These are phyloP conservation scores for Xylariaceae sp. DNA, from an alignment of 2,329 filamentous ascomycete species.

Conservation along the genomic window DNA sequence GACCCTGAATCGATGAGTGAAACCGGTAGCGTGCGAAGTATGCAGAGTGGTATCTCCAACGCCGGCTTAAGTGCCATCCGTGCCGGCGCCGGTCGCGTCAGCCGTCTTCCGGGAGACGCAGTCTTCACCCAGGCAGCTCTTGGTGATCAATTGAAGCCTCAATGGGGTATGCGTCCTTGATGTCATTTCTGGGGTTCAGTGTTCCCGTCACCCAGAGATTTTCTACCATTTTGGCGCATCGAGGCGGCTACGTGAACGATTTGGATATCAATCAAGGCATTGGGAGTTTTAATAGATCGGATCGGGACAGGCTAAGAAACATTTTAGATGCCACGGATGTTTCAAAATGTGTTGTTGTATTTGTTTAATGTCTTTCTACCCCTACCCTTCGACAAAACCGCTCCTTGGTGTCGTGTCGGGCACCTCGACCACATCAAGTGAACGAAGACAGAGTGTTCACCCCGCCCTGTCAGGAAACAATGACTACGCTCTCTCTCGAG, in stretches of 20 bases:
- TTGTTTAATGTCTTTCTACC: constrained; percentile 16
- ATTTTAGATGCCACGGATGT: constrained; percentile 4
- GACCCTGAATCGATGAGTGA: constrained; percentile 60
- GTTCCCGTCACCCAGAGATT: constrained; percentile 15
- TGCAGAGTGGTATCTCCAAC: constrained; percentile 72
- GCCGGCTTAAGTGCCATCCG: constrained; percentile 69
- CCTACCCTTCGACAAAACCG: constrained; percentile 1
- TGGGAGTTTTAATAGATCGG: constrained; percentile 20
- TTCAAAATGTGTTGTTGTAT: constrained; percentile 12
- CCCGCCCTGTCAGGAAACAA: too few species aligned
- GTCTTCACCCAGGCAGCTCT: constrained; percentile 74
- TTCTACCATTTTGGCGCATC: constrained; percentile 9
- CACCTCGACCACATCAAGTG: not conserved
- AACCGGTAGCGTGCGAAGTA: constrained; percentile 65
- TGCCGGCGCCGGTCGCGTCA: constrained; percentile 79
- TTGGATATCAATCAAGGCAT: constrained; percentile 16
- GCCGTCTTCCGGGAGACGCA: constrained; percentile 74
- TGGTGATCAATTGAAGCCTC: constrained; percentile 55
- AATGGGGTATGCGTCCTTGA: constrained; percentile 49
- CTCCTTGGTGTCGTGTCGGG: not conserved
- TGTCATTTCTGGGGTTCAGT: not conserved
- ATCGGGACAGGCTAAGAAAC: constrained; percentile 9
- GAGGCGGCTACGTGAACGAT: constrained; percentile 7
- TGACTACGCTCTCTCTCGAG: too few species aligned
- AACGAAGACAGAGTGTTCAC: too few species aligned